Base-by-base conservation (phyloP, 352 stramenopile genomes). In the Bremia lactucae region DNA sequence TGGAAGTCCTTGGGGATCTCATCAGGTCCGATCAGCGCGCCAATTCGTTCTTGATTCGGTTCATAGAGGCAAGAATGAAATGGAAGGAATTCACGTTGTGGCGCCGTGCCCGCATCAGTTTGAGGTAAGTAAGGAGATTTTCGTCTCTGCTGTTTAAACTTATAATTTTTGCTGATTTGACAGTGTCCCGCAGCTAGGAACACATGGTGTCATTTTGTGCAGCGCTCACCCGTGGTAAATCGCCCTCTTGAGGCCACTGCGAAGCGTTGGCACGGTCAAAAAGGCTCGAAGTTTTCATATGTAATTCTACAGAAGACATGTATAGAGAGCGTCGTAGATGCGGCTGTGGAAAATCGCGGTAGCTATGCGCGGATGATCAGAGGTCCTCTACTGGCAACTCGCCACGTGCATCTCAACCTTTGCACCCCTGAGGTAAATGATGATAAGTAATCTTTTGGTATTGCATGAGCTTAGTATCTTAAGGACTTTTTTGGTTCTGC, bases 241-340 rank as follows among this genome's bases (percentile, higher is more conserved):
- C 72, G 60, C n/a, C 79, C 79, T 25, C 77, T 76, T 11, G 74
- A 86, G 28, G 63, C 68, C 16, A 87, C 74, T 10, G 63, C 72
- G 1, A 86, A 88, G 73, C 72, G 79, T 46, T 92, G 76, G 76
- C 67, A 87, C 35, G 76, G 76, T 22, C 76, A 92, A 46, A 83
- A 87, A 43, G 76, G 78, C 19, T 80, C 77, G 62, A 92, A 92
- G 61, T 89, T 92, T 37, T 89, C 76, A 28, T 92, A 92, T 45
- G 60, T 86, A 39, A 67, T 84, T 21, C 63, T 92, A 45, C 69
- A 92, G 51, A 92, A 89, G 56, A 77, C 42, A 8, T 13, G 24
- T 31, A 56, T 53, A 15, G 37, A 21, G 28, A 59, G 62, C 28
- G 47, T 57, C 3, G 42, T 42, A 24, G 47, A 46, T 19, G 36